These are phyloP conservation scores for Pyrus bretschneideri DNA, from an alignment of 306 rosid genomes.

Conservation along the genomic window DNA sequence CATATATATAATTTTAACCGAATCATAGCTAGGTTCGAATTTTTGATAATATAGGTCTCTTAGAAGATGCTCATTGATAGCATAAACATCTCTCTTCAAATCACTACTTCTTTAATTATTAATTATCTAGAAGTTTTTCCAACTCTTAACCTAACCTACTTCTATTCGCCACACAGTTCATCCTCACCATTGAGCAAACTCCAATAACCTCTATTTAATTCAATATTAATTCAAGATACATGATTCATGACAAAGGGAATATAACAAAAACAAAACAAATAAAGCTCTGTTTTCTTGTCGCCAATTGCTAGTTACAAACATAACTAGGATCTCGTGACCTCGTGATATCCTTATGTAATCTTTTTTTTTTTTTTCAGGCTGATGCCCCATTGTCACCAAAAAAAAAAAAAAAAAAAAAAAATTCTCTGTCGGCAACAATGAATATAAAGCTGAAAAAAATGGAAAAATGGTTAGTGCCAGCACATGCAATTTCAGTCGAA, in stretches of 20 bases:
- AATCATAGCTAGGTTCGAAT: background rate
- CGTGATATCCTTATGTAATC: too few relatives aligned
- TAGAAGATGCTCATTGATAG: background rate
- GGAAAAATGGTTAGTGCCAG: conserved; percentile 3
- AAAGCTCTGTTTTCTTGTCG: background rate
- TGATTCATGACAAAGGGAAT: background rate
- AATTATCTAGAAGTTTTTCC: too few relatives aligned
- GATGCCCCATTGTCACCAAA: background rate
- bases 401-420: background rate
- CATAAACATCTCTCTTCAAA: background rate
- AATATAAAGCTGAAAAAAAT: background rate
- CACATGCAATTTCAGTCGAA: conserved; percentile 3
- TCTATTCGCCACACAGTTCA: background rate
- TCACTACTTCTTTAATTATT: background rate
- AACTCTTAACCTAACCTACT: too few relatives aligned
- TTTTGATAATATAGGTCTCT: background rate
- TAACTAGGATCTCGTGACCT: too few relatives aligned
- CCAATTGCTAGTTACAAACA: too few relatives aligned
- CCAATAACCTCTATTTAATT: too few relatives aligned
- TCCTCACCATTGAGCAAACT: background rate
- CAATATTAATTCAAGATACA: too few relatives aligned
- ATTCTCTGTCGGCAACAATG: background rate
- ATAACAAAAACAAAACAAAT: background rate
- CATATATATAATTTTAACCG: background rate
- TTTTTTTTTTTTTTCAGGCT: too few relatives aligned